Evolutionary conservation across 768 basidiomycete genomes (phyloP), one percentile per base, ranked within the genome.

Genomic region (Lactarius akahatsu): DNA sequence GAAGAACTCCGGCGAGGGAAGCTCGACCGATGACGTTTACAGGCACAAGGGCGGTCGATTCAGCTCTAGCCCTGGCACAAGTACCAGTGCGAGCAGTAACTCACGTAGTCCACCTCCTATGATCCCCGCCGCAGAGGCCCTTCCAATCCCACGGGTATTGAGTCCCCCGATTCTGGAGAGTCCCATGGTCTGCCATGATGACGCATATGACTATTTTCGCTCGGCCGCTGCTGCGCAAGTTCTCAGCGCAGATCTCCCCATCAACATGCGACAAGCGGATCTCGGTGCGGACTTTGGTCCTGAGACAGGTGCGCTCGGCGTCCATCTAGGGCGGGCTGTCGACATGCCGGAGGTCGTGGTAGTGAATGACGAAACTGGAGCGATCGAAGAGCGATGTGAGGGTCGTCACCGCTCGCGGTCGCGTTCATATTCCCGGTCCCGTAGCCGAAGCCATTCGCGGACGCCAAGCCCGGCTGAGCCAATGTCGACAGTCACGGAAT

Each of bases 21-120:
- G 62, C 32, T 66, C 70, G 2, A 65, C 65, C 32, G 77, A 77
- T 66, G 77, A 77, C 68, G 73, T 76, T 23, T 77, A 77, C 68
- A 73, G 73, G 63, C 77, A 77, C 36, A 76, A 73, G 28, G 76
- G 75, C 64, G 72, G 74, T 40, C 77, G 76, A 61, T 77, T 78
- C 72, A 80, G 62, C 43, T 67, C 78, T 66, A 69, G 75, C 62
- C 76, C 76, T 52, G 74, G 73, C n/a, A 56, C 70, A 50, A 68
- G 65, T 13, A 66, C 70, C 18, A 68, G 66, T 47, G 58, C 68
- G 32, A 67, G 68, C 69, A 66, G 20, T 64, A 69, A 16, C 59
- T 68, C 56, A 34, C 62, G 62, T 54, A 55, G 55, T 18, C 61
- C 71, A 58, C 38, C 70, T 32, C 63, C 73, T 61, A 34, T 66